phyloP scores from a whole-genome alignment of 257 asterid species.

The Nicotiana tomentosiformis region DNA sequence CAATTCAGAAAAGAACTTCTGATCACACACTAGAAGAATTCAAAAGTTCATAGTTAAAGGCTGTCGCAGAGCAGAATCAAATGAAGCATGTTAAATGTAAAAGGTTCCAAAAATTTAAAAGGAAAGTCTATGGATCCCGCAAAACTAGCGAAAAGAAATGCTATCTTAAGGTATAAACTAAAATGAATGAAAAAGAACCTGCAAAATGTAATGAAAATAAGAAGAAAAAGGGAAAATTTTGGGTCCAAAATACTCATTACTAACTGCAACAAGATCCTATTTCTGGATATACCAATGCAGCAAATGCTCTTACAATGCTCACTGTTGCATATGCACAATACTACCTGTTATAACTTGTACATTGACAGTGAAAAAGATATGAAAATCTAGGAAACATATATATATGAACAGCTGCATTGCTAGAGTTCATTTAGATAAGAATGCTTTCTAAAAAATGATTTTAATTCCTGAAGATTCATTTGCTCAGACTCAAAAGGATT shows the following conservation, averaged over 20 bases:
- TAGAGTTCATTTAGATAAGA: not conserved
- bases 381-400: not conserved
- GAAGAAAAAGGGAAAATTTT: not conserved
- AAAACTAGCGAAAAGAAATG: not conserved
- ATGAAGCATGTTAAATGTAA: not conserved
- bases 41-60: not conserved
- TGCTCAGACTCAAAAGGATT: not conserved
- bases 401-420: not conserved
- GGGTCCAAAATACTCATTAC: not conserved
- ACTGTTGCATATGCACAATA: not conserved
- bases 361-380: not conserved
- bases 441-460: not conserved
- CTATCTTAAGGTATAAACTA: not conserved
- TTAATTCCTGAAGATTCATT: not conserved
- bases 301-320: not conserved
- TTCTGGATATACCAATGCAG: not conserved
- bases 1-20: slow-evolving; percentile 69
- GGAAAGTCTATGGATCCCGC: not conserved
- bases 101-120: not conserved
- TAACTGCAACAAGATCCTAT: not conserved
- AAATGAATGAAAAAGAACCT: not conserved
- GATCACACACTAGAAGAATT: slow-evolving; percentile 61
- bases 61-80: not conserved
- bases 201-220: not conserved
- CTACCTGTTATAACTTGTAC: not conserved